phyloP scores from a whole-genome alignment of 345 rosid species.

The Hirschfeldia incana region DNA sequence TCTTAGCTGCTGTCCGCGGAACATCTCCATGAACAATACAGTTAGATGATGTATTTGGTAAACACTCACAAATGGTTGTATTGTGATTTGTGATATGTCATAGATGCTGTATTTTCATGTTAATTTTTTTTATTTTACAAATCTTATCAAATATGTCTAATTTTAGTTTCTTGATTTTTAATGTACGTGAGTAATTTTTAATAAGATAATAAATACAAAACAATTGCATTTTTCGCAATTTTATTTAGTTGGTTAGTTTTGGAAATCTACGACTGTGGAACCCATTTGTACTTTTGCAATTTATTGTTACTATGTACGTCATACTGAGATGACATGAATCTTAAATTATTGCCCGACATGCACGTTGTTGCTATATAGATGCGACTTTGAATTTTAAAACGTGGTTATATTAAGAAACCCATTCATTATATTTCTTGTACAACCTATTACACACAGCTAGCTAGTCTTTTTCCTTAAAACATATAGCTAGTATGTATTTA shows the following conservation, averaged over 20 bases:
- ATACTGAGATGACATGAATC: slow-evolving; percentile 11
- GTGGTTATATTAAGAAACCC: background rate
- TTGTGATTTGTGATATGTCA: too few species aligned
- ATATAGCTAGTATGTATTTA: background rate
- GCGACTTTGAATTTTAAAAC: slow-evolving; percentile 14
- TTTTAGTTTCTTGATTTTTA: background rate
- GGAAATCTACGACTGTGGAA: background rate
- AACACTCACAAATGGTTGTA: background rate
- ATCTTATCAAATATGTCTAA: background rate
- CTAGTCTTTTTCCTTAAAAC: background rate
- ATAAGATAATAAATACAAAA: background rate
- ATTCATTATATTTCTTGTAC: too few species aligned
- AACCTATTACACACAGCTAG: background rate
- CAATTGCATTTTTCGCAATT: background rate
- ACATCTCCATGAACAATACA: too few species aligned
- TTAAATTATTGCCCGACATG: slow-evolving; percentile 13
- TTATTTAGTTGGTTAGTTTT: background rate
- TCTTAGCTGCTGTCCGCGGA: too few species aligned
- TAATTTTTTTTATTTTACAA: too few species aligned
- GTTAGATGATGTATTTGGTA: background rate
- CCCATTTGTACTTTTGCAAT: slow-evolving; percentile 28
- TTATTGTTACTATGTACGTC: background rate
- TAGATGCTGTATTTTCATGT: background rate
- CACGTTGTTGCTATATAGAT: slow-evolving; percentile 14
- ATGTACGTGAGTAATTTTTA: background rate